Evolutionary conservation across 805 yeast species (phyloP).

Genomic region (Naumovozyma castellii): DNA sequence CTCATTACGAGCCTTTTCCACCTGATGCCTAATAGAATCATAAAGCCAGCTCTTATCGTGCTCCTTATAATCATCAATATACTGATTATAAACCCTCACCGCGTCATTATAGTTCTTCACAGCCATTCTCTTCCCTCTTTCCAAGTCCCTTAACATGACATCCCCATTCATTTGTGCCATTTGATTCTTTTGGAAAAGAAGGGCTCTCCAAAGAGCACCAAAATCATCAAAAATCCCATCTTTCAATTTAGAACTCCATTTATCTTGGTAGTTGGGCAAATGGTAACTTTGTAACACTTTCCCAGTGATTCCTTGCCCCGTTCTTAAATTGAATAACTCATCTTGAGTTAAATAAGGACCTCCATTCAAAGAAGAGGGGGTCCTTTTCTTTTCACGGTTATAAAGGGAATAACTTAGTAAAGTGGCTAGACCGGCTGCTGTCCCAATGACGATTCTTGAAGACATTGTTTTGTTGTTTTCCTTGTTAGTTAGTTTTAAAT

Average conservation of each 20-base stretch:
- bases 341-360: background rate
- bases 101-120: background rate
- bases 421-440: constrained; percentile 18
- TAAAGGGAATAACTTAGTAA: background rate
- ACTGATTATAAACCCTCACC: background rate
- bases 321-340: background rate
- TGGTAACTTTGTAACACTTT: background rate
- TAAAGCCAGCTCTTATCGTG: background rate
- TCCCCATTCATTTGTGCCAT: background rate
- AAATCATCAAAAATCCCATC: constrained; percentile 12
- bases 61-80: background rate
- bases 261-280: background rate
- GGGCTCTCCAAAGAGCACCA: background rate
- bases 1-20: background rate
- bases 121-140: constrained; percentile 14
- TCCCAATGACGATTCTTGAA: constrained; percentile 18
- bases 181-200: background rate
- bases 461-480: constrained; percentile 9
- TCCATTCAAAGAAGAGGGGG: background rate
- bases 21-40: background rate
- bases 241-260: constrained; percentile 5
- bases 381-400: background rate
- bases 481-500: background rate
- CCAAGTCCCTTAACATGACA: constrained; percentile 8
- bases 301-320: background rate